Percentiles rank a stretch among this genome's conserved stretches.
Conservation (phyloP, 73 alveolate species). For the Paramecium pentaurelia region DNA sequence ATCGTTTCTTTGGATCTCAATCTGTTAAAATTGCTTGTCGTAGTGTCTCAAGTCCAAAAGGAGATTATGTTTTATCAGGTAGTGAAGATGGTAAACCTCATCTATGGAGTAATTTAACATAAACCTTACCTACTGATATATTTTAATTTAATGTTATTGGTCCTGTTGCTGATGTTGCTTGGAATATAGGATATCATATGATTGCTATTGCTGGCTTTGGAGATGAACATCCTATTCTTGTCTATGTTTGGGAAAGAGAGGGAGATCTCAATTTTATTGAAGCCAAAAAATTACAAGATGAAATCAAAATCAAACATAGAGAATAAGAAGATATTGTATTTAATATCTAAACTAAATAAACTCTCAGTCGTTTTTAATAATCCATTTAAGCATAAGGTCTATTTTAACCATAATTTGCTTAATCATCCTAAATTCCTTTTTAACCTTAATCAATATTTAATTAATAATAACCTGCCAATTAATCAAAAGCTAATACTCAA, state of each 20-base stretch:
- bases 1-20: conserved; percentile 92
- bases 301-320: background rate
- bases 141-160: conserved; percentile 81
- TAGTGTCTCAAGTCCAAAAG: conserved; percentile 92
- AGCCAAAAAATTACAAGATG: conserved; percentile 46
- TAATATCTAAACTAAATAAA: background rate
- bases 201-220: conserved; percentile 96
- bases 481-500: background rate
- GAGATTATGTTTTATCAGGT: conserved; percentile 88
- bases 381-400: background rate
- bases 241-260: conserved; percentile 83
- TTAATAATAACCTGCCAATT: background rate
- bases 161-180: conserved; percentile 88
- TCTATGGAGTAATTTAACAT: conserved; percentile 83
- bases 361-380: background rate
- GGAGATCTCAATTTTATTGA: conserved; percentile 42
- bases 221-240: conserved; percentile 90
- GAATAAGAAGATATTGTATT: background rate
- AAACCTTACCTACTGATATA: conserved; percentile 75
- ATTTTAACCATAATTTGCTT: background rate
- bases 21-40: conserved; percentile 77
- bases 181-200: conserved; percentile 95
- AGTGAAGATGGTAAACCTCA: conserved; percentile 94
- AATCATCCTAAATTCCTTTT: background rate
- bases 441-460: background rate